Evolutionary conservation across 306 rosid genomes (phyloP).

Genomic region (Acacia acuminata): DNA sequence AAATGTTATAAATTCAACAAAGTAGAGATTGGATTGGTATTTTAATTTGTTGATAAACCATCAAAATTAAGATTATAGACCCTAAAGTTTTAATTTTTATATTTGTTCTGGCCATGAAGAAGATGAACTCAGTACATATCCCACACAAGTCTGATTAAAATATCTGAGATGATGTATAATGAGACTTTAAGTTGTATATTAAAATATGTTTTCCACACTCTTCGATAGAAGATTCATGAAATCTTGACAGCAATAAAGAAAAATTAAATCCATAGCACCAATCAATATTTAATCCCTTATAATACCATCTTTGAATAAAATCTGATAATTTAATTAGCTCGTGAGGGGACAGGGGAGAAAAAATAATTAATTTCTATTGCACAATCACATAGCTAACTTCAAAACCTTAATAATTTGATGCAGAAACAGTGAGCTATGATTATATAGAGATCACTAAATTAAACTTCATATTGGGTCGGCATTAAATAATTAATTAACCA

Average conservation of each 20-base stretch:
- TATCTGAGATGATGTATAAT: not conserved
- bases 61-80: too few relatives aligned
- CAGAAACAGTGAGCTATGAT: conserved; percentile 3
- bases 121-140: not conserved
- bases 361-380: not conserved
- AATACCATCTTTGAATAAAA: conserved; percentile 1
- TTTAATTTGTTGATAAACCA: too few relatives aligned
- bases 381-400: not conserved
- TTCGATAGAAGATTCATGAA: not conserved
- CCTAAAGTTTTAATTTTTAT: not conserved
- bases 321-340: not conserved
- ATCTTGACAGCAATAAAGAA: not conserved
- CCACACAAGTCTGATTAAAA: not conserved
- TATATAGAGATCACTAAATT: not conserved
- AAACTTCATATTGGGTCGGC: not conserved
- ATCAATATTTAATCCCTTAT: not conserved
- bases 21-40: too few relatives aligned
- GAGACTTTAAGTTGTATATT: not conserved
- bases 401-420: conserved; percentile 31
- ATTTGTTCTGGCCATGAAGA: not conserved
- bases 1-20: too few relatives aligned
- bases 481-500: not conserved
- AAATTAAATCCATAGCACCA: not conserved
- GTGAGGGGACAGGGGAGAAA: not conserved
- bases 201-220: not conserved